Evolutionary conservation across 257 asterid species (phyloP).

Genomic region (Paraleonurus japonicus): DNA sequence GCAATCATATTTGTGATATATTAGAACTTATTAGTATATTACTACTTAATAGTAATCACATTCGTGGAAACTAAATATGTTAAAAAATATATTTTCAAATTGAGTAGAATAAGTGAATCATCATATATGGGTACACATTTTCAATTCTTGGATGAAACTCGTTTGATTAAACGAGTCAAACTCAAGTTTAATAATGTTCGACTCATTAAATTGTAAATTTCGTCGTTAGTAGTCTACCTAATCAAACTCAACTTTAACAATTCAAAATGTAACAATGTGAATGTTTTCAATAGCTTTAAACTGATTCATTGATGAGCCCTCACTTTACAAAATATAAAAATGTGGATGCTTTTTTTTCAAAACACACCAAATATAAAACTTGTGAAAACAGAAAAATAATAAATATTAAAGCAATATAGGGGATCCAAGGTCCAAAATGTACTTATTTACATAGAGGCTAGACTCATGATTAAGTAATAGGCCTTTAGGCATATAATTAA

Average conservation of each 20-base stretch:
- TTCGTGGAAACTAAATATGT: too few species aligned
- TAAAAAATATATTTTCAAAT: neutral
- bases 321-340: neutral
- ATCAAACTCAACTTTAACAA: neutral
- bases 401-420: neutral
- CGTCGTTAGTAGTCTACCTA: neutral
- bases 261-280: neutral
- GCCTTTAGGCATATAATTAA: neutral
- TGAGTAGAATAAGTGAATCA: too few species aligned
- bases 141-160: neutral
- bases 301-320: too few species aligned
- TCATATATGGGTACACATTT: too few species aligned
- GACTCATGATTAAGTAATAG: slow-evolving; percentile 25
- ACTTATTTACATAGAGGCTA: slow-evolving; percentile 7
- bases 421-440: slow-evolving; percentile 19
- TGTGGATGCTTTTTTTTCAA: too few species aligned
- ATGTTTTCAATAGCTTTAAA: too few species aligned
- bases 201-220: neutral
- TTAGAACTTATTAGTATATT: neutral
- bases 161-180: neutral
- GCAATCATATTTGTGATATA: too few species aligned
- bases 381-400: neutral
- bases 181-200: neutral
- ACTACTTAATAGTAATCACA: neutral
- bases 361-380: neutral